Conservation (phyloP, 2,329 filamentous ascomycete species). For the Talaromyces sp. region DNA sequence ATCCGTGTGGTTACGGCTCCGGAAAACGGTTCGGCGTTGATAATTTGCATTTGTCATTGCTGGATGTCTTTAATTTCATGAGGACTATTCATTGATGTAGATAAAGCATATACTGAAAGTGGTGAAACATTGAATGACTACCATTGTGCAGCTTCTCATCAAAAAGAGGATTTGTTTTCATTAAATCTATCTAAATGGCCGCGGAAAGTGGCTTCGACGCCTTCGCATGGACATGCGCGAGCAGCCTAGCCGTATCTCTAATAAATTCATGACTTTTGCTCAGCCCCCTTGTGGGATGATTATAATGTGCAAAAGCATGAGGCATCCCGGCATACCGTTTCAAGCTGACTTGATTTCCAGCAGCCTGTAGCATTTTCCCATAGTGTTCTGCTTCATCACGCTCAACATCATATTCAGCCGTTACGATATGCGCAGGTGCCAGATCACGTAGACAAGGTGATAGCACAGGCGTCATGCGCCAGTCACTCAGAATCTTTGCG, state of each 20-base stretch:
- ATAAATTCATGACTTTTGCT: constrained; percentile 29
- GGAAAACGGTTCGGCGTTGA: background rate
- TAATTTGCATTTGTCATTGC: constrained; percentile 1
- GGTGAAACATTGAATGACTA: background rate
- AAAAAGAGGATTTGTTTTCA: background rate
- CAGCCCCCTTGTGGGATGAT: constrained; percentile 27
- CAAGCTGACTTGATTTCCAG: constrained; percentile 33
- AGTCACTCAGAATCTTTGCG: constrained; percentile 28
- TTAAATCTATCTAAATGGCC: background rate
- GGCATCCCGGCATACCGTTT: constrained; percentile 33
- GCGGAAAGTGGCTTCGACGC: background rate
- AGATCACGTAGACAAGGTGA: constrained; percentile 34
- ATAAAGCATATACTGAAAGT: no score
- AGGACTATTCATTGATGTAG: no score
- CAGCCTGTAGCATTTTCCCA: constrained; percentile 36
- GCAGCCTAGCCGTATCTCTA: constrained; percentile 23
- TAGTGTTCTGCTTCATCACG: constrained; percentile 43
- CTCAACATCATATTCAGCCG: constrained; percentile 43
- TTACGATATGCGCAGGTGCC: constrained; percentile 40
- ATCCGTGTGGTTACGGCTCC: background rate
- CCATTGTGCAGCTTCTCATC: background rate
- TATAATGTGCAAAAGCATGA: constrained; percentile 31
- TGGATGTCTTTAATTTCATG: background rate
- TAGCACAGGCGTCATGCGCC: constrained; percentile 43
- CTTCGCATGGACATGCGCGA: constrained; percentile 17